A percentile compares a stretch with the other conserved stretches of the same genome.
Conservation (phyloP, 2,329 filamentous ascomycete genomes). For the Ilyonectria sp. region DNA sequence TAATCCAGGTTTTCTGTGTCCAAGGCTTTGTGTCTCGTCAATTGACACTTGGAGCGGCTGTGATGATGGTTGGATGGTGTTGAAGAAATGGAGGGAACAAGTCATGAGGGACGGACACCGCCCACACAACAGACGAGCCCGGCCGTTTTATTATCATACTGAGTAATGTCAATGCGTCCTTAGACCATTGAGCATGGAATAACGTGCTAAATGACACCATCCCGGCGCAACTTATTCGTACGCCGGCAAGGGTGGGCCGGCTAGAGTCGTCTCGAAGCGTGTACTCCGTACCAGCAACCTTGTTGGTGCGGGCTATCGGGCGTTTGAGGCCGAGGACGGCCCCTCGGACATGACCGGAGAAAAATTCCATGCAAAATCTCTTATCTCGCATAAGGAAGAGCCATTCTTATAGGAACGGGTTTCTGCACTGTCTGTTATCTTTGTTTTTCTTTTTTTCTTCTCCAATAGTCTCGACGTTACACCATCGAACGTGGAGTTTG, state of each 20-base stretch:
- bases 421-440: slow-evolving; percentile 7
- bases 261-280: slow-evolving; percentile 38
- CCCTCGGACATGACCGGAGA: slow-evolving; percentile 35
- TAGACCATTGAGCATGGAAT: slow-evolving; percentile 48
- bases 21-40: slow-evolving; percentile 3
- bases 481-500: neutral
- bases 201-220: slow-evolving; percentile 52
- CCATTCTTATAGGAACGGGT: slow-evolving; percentile 16
- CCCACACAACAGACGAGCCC: slow-evolving; percentile 29
- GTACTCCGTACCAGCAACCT: slow-evolving; percentile 27
- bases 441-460: neutral
- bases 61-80: slow-evolving; percentile 13
- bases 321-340: slow-evolving; percentile 36
- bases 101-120: slow-evolving; percentile 25
- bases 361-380: slow-evolving; percentile 36
- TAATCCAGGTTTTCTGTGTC: neutral
- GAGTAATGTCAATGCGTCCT: slow-evolving; percentile 24
- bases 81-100: slow-evolving; percentile 13
- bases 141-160: slow-evolving; percentile 41
- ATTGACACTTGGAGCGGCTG: slow-evolving; percentile 8
- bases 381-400: slow-evolving; percentile 28
- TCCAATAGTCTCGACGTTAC: slow-evolving; percentile 8
- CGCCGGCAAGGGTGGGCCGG: slow-evolving; percentile 44
- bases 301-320: slow-evolving; percentile 42
- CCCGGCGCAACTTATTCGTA: slow-evolving; percentile 37